Conservation (phyloP, 1,284 basidiomycete genomes). For the Tylopilus sp. region DNA sequence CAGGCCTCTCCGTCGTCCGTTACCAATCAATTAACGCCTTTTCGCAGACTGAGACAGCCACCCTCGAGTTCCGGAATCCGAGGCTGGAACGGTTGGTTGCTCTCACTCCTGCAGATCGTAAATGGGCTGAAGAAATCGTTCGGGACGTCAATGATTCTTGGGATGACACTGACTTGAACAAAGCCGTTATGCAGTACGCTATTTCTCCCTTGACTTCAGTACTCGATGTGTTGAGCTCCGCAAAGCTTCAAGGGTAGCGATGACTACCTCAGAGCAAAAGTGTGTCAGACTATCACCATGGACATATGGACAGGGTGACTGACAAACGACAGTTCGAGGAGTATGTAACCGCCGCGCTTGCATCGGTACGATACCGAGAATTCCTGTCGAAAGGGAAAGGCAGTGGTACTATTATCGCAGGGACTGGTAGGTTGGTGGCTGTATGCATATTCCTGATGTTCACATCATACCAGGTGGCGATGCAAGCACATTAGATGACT, state of each 20-base stretch:
- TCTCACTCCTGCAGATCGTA: conserved; percentile 91
- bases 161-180: conserved; percentile 66
- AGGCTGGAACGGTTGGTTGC: conserved; percentile 78
- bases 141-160: conserved; percentile 84
- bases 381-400: conserved; percentile 73
- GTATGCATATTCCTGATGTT: background rate
- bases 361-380: conserved; percentile 87
- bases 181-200: conserved; percentile 70
- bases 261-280: conserved; percentile 88
- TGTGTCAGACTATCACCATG: conserved; percentile 42
- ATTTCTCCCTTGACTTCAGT: conserved; percentile 3
- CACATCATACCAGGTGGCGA: conserved; percentile 48
- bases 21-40: conserved; percentile 1
- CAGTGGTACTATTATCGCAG: conserved; percentile 67
- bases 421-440: conserved; percentile 53
- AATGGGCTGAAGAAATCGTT: conserved; percentile 89
- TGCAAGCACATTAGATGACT: conserved; percentile 66
- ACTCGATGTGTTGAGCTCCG: conserved; percentile 14
- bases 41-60: conserved; percentile 78
- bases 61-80: conserved; percentile 85
- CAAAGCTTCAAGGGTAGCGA: conserved; percentile 87
- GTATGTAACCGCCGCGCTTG: conserved; percentile 79
- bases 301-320: conserved; percentile 4
- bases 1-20: background rate
- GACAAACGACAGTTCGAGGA: conserved; percentile 71